Evolutionary conservation across 1,284 basidiomycete genomes (phyloP).

Genomic region (Earliella scabrosa): DNA sequence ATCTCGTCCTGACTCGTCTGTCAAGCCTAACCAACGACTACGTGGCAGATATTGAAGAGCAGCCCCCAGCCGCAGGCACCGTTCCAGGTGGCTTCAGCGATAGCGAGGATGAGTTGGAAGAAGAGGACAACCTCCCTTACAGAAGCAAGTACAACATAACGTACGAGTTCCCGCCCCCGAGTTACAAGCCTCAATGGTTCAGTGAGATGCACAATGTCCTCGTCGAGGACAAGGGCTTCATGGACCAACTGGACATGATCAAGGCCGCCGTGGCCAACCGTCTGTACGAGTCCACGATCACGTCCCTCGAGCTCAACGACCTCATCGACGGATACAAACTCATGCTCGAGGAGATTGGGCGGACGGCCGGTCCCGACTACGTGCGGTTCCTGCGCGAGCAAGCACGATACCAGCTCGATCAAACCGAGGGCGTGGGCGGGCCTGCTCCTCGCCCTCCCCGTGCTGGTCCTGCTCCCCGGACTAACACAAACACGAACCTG

Average conservation of each 20-base stretch:
- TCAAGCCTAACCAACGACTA: neutral
- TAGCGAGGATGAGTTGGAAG: neutral
- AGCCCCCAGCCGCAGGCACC: neutral
- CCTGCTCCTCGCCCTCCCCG: neutral
- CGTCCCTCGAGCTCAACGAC: conserved; percentile 6
- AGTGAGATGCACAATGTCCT: neutral
- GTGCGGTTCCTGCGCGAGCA: neutral
- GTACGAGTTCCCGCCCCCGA: conserved; percentile 15
- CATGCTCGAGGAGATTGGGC: neutral
- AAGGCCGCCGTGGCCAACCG: neutral
- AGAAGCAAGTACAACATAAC: neutral
- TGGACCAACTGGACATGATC: neutral
- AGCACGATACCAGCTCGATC: neutral
- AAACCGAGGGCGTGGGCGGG: neutral
- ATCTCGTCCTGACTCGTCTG: neutral
- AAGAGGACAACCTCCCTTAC: neutral
- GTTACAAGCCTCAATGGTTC: conserved; percentile 8
- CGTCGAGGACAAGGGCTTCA: neutral
- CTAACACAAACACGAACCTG: too few relatives aligned
- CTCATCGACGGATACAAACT: neutral
- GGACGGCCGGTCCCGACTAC: neutral
- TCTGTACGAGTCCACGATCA: conserved; percentile 5
- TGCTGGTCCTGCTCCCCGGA: too few relatives aligned
- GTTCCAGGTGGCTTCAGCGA: neutral
- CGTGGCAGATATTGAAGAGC: neutral